Percentiles rank a stretch among this genome's conserved stretches.
These are phyloP conservation scores for Barnettozyma pratensis DNA, from an alignment of 805 yeast genomes.

Conservation along the genomic window DNA sequence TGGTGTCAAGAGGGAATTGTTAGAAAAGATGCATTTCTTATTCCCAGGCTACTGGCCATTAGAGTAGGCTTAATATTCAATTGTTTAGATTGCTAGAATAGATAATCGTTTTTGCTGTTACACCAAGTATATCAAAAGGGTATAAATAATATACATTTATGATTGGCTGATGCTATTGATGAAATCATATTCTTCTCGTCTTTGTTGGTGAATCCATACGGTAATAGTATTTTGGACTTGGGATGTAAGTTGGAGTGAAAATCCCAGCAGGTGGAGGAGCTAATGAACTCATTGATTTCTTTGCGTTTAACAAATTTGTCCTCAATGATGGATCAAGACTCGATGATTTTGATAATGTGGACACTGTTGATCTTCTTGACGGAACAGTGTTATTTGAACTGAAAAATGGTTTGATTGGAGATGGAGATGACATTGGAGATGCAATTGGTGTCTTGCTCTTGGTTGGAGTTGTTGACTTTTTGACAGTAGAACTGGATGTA, in stretches of 20 bases:
- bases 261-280: constrained; percentile 1
- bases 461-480: constrained; percentile 2
- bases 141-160: too few species aligned
- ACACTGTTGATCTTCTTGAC: constrained; percentile 9
- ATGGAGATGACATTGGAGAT: constrained; percentile 26
- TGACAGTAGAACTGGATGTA: background rate
- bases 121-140: too few species aligned
- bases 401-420: constrained; percentile 15
- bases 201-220: constrained; percentile 28
- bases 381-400: constrained; percentile 13
- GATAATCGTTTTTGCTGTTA: too few species aligned
- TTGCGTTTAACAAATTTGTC: background rate
- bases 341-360: background rate
- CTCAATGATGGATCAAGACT: background rate
- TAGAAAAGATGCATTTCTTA: constrained; percentile 76
- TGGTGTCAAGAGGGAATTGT: constrained; percentile 67
- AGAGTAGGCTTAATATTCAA: constrained; percentile 3
- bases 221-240: constrained; percentile 26
- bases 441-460: constrained; percentile 23
- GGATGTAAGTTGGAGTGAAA: constrained; percentile 25
- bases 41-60: constrained; percentile 89
- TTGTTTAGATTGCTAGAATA: too few species aligned
- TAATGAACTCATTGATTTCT: background rate
- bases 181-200: constrained; percentile 20
- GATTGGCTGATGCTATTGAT: too few species aligned